Conservation (phyloP, 331 rosid species). For the Acacia pycnantha region DNA sequence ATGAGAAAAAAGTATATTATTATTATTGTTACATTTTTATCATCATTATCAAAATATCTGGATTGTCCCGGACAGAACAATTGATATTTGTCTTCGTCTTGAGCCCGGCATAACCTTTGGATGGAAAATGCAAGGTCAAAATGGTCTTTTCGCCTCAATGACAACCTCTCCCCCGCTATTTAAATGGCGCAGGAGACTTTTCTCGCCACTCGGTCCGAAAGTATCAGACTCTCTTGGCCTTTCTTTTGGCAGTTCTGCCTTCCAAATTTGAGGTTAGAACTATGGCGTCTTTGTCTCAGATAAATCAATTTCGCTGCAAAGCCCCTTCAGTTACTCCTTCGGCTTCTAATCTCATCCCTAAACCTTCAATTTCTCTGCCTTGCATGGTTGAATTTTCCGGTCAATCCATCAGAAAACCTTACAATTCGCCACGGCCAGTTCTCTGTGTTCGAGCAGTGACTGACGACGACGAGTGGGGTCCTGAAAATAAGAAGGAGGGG, state of each 20-base stretch:
- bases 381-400: conserved; percentile 24
- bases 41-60: no score
- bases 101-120: neutral
- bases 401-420: conserved; percentile 23
- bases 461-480: conserved; percentile 52
- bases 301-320: conserved; percentile 50
- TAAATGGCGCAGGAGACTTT: neutral
- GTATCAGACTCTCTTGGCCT: neutral
- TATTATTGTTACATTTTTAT: no score
- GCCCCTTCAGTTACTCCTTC: conserved; percentile 32
- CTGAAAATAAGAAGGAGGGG: conserved; percentile 42
- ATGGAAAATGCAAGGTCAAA: neutral
- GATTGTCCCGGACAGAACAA: no score
- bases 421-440: conserved; percentile 18
- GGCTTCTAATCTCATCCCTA: conserved; percentile 30
- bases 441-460: conserved; percentile 35
- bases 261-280: neutral
- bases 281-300: conserved; percentile 54
- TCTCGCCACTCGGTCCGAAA: neutral
- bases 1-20: no score
- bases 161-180: neutral
- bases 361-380: conserved; percentile 39
- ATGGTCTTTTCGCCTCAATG: neutral
- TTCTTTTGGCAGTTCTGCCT: neutral
- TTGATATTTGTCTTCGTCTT: no score